These are phyloP conservation scores for Neofusicoccum sp. DNA, from an alignment of 2,329 filamentous ascomycete genomes.

Conservation along the genomic window DNA sequence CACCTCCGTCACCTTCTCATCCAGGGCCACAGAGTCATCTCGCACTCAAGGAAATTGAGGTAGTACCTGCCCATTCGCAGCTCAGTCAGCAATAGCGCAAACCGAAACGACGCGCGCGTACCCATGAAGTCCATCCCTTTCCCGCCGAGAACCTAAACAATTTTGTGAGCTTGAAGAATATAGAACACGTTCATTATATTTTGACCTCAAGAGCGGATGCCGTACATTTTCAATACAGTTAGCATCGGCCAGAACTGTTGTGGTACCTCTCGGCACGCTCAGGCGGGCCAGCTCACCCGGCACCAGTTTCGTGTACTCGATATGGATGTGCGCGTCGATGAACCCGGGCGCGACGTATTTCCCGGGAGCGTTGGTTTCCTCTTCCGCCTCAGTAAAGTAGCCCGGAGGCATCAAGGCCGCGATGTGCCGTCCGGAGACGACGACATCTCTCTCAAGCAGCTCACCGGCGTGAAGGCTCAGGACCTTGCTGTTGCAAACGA, in stretches of 20 bases:
- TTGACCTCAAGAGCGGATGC: too few species aligned
- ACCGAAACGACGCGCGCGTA: too few species aligned
- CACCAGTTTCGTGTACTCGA: not conserved
- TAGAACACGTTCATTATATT: too few species aligned
- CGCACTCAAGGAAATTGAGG: not conserved
- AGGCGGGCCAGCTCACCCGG: conserved; percentile 2
- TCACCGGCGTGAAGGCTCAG: not conserved
- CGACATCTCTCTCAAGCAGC: not conserved
- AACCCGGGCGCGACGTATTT: not conserved
- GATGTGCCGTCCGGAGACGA: not conserved
- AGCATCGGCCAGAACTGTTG: not conserved
- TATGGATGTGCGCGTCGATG: not conserved
- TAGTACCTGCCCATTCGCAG: not conserved
- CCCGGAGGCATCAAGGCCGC: not conserved
- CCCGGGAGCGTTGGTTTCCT: not conserved
- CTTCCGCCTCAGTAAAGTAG: not conserved
- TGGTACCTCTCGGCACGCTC: not conserved
- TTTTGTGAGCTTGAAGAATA: not conserved
- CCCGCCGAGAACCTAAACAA: not conserved
- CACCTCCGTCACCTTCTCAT: not conserved
- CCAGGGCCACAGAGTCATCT: not conserved
- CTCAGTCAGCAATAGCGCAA: not conserved
- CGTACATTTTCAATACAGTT: conserved; percentile 6
- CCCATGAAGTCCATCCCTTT: conserved; percentile 2
- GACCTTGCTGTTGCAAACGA: not conserved